phyloP scores from a whole-genome alignment of 2,329 filamentous ascomycete species.

The Anisogramma anomala region DNA sequence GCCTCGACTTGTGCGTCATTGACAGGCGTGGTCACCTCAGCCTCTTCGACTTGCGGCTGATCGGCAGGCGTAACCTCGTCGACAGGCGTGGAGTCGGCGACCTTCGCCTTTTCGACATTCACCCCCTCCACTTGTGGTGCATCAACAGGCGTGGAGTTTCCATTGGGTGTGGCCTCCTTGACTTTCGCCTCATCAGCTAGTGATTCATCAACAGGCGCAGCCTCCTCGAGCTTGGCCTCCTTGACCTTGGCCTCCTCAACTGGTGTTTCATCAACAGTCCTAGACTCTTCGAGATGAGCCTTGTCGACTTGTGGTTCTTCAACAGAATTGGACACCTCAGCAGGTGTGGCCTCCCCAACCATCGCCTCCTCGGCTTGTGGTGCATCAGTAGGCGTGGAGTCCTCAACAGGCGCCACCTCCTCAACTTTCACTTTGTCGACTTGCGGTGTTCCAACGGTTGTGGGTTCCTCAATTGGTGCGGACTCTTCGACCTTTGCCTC shows the following conservation, averaged over 20 bases:
- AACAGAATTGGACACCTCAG: too few relatives aligned
- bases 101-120: too few relatives aligned
- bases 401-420: too few relatives aligned
- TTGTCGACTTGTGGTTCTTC: too few relatives aligned
- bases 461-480: background rate
- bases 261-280: too few relatives aligned
- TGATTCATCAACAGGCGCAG: conserved; percentile 9
- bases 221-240: conserved; percentile 1
- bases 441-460: too few relatives aligned
- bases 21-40: background rate
- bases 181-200: background rate
- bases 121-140: too few relatives aligned
- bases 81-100: background rate
- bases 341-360: too few relatives aligned
- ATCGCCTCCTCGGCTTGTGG: too few relatives aligned
- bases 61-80: background rate
- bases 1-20: background rate
- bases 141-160: too few relatives aligned
- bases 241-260: conserved; percentile 3
- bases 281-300: background rate
- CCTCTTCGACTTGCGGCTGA: conserved; percentile 3
- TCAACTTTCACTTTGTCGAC: too few relatives aligned
- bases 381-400: too few relatives aligned
- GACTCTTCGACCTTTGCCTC: background rate
- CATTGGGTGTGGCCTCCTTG: background rate